These are phyloP conservation scores for Neoboletus magnificus DNA, from an alignment of 768 basidiomycete genomes.

Conservation along the genomic window DNA sequence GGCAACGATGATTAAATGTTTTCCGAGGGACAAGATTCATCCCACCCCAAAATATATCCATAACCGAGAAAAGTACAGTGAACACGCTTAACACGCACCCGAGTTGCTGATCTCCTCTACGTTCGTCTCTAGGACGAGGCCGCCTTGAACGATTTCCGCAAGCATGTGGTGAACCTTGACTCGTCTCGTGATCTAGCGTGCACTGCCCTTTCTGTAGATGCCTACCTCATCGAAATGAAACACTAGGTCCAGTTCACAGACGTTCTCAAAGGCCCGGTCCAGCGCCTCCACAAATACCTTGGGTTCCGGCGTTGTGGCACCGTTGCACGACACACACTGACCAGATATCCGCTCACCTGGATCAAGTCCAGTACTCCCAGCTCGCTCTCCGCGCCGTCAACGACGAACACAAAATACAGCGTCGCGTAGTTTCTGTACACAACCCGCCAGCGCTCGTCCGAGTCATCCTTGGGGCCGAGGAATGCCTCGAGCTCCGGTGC, in stretches of 20 bases:
- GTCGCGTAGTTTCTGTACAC: conserved; percentile 97
- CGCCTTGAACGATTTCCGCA: conserved; percentile 95
- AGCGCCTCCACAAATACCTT: conserved; percentile 95
- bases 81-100: conserved; percentile 42
- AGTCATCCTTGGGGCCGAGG: conserved; percentile 50
- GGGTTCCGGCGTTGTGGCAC: conserved; percentile 1
- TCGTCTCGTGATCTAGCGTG: conserved; percentile 1
- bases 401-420: conserved; percentile 95
- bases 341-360: conserved; percentile 57
- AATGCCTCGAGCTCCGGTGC: conserved; percentile 82
- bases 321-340: neutral
- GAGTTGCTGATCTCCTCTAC: conserved; percentile 77
- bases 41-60: neutral
- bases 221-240: conserved; percentile 97
- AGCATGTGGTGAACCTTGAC: conserved; percentile 84
- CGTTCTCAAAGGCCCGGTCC: conserved; percentile 95
- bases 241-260: conserved; percentile 96
- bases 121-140: conserved; percentile 93
- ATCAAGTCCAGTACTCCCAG: conserved; percentile 94
- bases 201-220: neutral
- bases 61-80: neutral
- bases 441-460: conserved; percentile 71
- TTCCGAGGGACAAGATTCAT: neutral
- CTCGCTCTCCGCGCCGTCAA: conserved; percentile 95
- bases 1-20: neutral